Evolutionary conservation across 2,329 filamentous ascomycete species (phyloP).

Genomic region (Penicillium sp.): DNA sequence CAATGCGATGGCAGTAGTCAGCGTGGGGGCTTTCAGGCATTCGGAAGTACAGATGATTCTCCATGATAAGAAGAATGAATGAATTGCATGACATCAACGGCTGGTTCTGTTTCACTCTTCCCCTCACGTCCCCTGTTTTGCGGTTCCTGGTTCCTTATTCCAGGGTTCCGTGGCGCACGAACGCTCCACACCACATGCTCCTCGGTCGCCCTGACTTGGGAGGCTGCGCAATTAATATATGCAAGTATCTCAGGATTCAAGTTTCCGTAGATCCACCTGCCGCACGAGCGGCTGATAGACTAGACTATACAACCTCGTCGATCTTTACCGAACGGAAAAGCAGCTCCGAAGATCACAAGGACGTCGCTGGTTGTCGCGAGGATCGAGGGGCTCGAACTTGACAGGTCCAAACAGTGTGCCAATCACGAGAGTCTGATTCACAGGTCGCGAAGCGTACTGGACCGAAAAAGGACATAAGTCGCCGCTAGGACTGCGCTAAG

Average conservation of each 20-base stretch:
- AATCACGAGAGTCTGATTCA: not conserved
- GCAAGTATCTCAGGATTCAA: too few relatives aligned
- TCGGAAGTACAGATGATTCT: not conserved
- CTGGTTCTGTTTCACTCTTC: not conserved
- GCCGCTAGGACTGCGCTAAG: not conserved
- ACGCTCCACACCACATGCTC: slow-evolving; percentile 1
- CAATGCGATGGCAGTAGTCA: not conserved
- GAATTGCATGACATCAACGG: not conserved
- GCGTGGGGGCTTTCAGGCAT: not conserved
- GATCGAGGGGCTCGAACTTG: not conserved
- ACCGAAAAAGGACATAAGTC: not conserved
- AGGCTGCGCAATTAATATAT: not conserved
- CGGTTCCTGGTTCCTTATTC: slow-evolving; percentile 5
- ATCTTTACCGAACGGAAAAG: not conserved
- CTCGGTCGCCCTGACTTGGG: not conserved
- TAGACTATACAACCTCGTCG: not conserved
- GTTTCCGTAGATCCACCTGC: not conserved
- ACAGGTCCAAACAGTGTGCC: not conserved
- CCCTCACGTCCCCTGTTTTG: not conserved
- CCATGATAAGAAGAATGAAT: not conserved
- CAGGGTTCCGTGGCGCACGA: slow-evolving; percentile 4
- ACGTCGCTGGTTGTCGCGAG: too few relatives aligned
- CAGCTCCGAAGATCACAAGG: not conserved
- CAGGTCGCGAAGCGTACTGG: not conserved
- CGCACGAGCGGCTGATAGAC: not conserved